phyloP scores from a whole-genome alignment of 306 rosid genomes.

The Leucaena leucocephala region DNA sequence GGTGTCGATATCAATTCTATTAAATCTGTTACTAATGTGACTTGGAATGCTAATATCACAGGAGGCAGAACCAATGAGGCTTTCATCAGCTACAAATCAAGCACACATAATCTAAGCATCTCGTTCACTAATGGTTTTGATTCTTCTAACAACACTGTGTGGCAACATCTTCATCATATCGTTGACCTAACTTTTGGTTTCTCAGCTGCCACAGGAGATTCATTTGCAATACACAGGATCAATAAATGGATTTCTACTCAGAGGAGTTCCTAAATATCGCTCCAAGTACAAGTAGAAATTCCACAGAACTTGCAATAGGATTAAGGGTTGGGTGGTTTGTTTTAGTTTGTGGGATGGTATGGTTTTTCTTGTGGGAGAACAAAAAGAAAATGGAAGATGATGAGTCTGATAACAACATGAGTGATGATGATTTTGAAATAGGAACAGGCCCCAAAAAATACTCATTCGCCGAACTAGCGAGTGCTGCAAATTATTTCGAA shows the following conservation, averaged over 20 bases:
- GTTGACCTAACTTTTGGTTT: not conserved
- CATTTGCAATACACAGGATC: not conserved
- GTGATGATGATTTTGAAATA: too few species aligned
- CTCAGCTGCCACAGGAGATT: not conserved
- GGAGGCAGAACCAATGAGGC: not conserved
- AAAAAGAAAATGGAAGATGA: too few species aligned
- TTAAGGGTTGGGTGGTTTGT: too few species aligned
- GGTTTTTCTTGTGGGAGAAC: too few species aligned
- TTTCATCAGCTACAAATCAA: not conserved
- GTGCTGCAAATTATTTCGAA: too few species aligned
- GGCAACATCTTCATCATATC: not conserved
- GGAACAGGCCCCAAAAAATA: too few species aligned
- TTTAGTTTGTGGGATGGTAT: too few species aligned
- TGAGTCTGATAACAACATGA: too few species aligned
- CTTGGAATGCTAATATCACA: not conserved
- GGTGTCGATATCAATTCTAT: constrained; percentile 42
- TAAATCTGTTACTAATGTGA: not conserved
- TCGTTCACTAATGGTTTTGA: not conserved
- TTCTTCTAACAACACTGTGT: not conserved
- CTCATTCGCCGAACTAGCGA: too few species aligned
- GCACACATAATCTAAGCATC: not conserved
- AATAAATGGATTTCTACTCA: not conserved
- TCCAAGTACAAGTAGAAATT: too few species aligned
- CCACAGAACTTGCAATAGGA: too few species aligned
- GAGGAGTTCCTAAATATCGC: not conserved